Evolutionary conservation across 768 basidiomycete genomes (phyloP).

Genomic region (Termitomyces sp.): DNA sequence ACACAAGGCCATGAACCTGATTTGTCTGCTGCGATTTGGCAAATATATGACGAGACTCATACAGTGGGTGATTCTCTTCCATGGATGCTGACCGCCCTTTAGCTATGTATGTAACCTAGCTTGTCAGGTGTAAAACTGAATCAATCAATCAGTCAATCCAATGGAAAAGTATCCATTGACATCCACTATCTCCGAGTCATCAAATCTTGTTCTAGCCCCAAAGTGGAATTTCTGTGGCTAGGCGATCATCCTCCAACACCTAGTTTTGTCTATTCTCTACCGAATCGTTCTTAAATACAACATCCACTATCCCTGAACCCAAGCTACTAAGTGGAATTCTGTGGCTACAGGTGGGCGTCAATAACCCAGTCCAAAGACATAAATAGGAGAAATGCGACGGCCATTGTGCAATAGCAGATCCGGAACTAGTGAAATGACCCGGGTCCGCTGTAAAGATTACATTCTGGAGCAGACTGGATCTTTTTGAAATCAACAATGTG

Average conservation of each 20-base stretch:
- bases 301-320: too few species aligned
- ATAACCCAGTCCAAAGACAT: too few species aligned
- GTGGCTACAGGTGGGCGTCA: too few species aligned
- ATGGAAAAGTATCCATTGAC: constrained; percentile 85
- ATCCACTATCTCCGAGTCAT: neutral
- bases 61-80: constrained; percentile 92
- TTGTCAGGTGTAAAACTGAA: too few species aligned
- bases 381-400: too few species aligned
- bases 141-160: neutral
- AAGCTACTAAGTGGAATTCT: too few species aligned
- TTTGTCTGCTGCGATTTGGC: constrained; percentile 86
- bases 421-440: too few species aligned
- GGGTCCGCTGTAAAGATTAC: too few species aligned
- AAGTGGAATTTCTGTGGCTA: constrained; percentile 98
- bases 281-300: neutral
- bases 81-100: constrained; percentile 67
- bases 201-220: constrained; percentile 53
- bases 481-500: too few species aligned
- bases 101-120: too few species aligned
- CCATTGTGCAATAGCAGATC: too few species aligned
- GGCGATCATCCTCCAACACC: constrained; percentile 39
- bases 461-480: too few species aligned
- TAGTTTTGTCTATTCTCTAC: constrained; percentile 1
- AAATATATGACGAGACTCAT: constrained; percentile 90
- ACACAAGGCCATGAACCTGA: constrained; percentile 82